phyloP scores from a whole-genome alignment of 73 alveolate genomes.

The Paramecium sonneborni region DNA sequence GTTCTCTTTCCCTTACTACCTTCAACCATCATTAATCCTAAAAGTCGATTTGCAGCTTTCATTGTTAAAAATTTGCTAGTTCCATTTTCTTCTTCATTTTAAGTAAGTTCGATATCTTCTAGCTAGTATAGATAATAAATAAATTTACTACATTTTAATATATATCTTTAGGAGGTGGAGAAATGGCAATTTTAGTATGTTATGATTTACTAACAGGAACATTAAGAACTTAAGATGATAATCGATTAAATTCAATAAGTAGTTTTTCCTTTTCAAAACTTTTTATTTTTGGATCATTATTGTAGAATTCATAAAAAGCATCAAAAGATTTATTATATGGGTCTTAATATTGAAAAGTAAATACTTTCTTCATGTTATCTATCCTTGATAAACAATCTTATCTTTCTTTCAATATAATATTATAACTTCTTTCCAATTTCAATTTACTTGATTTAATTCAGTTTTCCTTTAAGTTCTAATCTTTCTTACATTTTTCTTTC shows the following conservation, averaged over 20 bases:
- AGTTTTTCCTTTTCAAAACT: background rate
- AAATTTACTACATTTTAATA: no score
- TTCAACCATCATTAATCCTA: constrained; percentile 3
- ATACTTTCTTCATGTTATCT: background rate
- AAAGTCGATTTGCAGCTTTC: constrained; percentile 2
- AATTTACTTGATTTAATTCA: background rate
- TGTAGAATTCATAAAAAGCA: background rate
- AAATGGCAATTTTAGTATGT: background rate
- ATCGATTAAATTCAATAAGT: background rate
- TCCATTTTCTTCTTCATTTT: background rate
- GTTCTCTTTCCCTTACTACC: background rate
- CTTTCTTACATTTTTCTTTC: constrained; percentile 20
- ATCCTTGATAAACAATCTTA: background rate
- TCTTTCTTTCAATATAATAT: background rate
- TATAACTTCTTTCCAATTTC: background rate
- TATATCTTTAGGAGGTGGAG: background rate
- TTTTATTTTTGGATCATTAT: background rate
- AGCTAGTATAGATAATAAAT: no score
- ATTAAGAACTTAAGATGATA: background rate
- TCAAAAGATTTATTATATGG: background rate
- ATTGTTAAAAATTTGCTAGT: constrained; percentile 1
- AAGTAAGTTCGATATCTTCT: background rate
- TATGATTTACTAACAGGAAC: background rate
- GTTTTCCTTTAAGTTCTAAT: background rate
- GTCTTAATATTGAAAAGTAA: background rate